Evolutionary conservation across 768 basidiomycete genomes (phyloP).

Genomic region (Lactarius trivialis): DNA sequence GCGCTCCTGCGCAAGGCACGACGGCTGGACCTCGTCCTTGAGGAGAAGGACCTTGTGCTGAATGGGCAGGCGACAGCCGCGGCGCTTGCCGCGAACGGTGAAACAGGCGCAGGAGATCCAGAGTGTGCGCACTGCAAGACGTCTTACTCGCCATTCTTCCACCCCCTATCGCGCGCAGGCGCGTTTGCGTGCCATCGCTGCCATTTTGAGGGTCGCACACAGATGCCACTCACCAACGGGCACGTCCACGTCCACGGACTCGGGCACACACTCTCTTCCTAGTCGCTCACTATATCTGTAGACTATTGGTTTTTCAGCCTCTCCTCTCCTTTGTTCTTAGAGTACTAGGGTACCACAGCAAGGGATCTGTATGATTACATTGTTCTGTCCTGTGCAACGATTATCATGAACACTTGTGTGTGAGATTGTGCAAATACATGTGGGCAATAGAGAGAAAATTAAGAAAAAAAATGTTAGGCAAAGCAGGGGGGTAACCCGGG

Average conservation of each 20-base stretch:
- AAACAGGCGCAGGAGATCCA: constrained; percentile 27
- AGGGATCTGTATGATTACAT: constrained; percentile 23
- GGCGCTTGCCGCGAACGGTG: background rate
- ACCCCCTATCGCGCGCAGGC: constrained; percentile 35
- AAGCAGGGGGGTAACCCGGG: background rate
- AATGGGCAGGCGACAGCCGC: constrained; percentile 14
- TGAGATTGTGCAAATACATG: constrained; percentile 23
- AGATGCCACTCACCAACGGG: constrained; percentile 22
- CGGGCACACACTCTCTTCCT: background rate
- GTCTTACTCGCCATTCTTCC: constrained; percentile 71
- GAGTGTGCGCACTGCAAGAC: constrained; percentile 58
- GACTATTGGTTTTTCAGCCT: constrained; percentile 2
- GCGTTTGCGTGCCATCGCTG: constrained; percentile 42
- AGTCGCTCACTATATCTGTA: background rate
- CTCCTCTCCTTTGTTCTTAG: constrained; percentile 6
- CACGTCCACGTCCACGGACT: constrained; percentile 8
- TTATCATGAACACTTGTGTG: constrained; percentile 21
- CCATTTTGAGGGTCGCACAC: constrained; percentile 29
- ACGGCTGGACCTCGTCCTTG: constrained; percentile 69
- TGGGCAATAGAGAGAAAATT: constrained; percentile 4
- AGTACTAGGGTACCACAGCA: constrained; percentile 13
- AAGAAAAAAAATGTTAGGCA: constrained; percentile 4
- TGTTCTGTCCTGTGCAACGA: constrained; percentile 23
- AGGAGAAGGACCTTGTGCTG: constrained; percentile 27
- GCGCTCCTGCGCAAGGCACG: constrained; percentile 84